Evolutionary conservation across 495 filamentous ascomycete species (phyloP).

Genomic region (Penicillium subrubescens): DNA sequence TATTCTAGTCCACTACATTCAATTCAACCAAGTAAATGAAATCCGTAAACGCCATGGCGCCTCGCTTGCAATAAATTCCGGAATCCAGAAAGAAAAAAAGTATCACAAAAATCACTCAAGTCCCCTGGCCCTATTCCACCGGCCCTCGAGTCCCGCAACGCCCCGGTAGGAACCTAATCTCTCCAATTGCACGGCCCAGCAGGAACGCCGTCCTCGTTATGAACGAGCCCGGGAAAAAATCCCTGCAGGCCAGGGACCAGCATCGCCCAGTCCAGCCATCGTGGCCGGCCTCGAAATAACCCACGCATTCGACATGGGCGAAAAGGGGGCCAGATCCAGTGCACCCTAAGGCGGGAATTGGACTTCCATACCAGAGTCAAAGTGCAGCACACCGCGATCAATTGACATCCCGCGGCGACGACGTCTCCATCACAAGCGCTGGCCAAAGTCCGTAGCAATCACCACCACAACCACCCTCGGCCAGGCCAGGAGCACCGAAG

Average conservation of each 20-base stretch:
- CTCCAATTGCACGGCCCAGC: background rate
- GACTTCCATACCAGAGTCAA: background rate
- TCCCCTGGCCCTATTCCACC: background rate
- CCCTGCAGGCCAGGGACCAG: background rate
- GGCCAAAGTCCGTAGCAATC: background rate
- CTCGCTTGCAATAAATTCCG: constrained; percentile 7
- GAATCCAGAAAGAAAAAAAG: background rate
- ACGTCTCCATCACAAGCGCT: background rate
- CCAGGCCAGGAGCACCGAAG: background rate
- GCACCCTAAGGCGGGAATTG: background rate
- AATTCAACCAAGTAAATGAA: background rate
- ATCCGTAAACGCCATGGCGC: constrained; percentile 3
- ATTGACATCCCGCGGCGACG: background rate
- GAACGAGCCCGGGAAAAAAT: background rate
- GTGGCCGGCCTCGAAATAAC: background rate
- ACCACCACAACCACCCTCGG: background rate
- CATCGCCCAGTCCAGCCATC: background rate
- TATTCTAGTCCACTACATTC: background rate
- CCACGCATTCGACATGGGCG: background rate
- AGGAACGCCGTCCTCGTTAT: background rate
- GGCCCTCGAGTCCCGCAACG: background rate
- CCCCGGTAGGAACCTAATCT: background rate
- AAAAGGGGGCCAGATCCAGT: background rate
- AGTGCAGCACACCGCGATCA: background rate
- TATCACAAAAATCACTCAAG: background rate